Evolutionary conservation across 768 basidiomycete species (phyloP).

Genomic region (Amylocystis lapponica): DNA sequence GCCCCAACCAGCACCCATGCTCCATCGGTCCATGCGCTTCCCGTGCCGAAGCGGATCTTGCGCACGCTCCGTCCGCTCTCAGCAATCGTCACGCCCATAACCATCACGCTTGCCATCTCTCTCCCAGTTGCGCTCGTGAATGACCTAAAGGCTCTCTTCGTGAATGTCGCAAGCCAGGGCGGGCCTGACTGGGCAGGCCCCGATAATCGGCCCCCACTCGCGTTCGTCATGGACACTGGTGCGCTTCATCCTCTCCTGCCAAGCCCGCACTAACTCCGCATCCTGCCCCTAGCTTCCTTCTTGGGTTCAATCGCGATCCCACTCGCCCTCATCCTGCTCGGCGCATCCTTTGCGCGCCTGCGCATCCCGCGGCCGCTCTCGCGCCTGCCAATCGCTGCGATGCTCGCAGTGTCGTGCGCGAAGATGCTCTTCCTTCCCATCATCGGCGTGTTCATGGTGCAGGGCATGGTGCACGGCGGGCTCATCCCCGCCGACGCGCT

Average conservation of each 20-base stretch:
- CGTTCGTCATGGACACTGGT: constrained; percentile 29
- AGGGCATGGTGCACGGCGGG: constrained; percentile 20
- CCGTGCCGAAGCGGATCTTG: neutral
- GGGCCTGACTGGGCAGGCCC: constrained; percentile 30
- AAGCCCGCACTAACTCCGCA: neutral
- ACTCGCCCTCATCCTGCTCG: constrained; percentile 16
- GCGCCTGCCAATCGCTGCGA: constrained; percentile 31
- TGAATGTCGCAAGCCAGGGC: constrained; percentile 11
- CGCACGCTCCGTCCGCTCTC: constrained; percentile 12
- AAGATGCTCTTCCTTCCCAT: constrained; percentile 37
- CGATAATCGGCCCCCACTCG: constrained; percentile 29
- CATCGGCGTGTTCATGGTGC: constrained; percentile 29
- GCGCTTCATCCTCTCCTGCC: constrained; percentile 7
- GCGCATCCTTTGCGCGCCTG: constrained; percentile 36
- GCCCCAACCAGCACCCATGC: neutral
- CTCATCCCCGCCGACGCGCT: constrained; percentile 32
- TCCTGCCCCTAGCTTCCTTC: constrained; percentile 12
- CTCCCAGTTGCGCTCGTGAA: constrained; percentile 29
- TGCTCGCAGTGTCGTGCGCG: constrained; percentile 25
- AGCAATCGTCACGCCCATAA: constrained; percentile 31
- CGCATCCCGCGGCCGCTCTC: constrained; percentile 26
- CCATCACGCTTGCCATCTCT: constrained; percentile 32
- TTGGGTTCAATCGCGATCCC: constrained; percentile 15
- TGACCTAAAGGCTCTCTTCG: constrained; percentile 30
- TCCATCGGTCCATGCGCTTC: neutral